These are phyloP conservation scores for Pichia manshurica DNA, from an alignment of 805 yeast genomes.

Conservation along the genomic window DNA sequence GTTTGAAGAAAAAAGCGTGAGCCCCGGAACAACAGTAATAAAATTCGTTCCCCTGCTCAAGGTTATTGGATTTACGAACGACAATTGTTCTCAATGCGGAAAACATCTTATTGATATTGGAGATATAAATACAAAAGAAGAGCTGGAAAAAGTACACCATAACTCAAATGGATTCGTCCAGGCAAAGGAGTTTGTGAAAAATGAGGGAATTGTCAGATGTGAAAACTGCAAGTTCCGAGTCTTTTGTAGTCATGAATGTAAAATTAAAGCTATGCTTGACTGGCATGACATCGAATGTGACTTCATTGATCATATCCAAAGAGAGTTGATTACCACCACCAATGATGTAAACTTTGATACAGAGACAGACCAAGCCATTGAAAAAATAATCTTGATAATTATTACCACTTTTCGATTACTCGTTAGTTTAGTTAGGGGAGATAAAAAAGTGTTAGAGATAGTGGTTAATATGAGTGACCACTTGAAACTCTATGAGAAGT, in stretches of 20 bases:
- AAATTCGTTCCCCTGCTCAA: conserved; percentile 10
- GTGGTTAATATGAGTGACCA: conserved; percentile 20
- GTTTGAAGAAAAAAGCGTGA: neutral
- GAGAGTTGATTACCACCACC: neutral
- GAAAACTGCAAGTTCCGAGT: conserved; percentile 2
- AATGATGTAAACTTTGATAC: neutral
- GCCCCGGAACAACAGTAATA: conserved; percentile 5
- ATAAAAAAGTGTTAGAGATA: neutral
- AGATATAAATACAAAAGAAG: neutral
- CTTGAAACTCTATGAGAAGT: conserved; percentile 12
- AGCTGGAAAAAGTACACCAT: neutral
- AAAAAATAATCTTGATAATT: conserved; percentile 1
- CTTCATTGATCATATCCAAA: conserved; percentile 5
- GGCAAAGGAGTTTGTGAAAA: neutral
- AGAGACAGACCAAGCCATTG: neutral
- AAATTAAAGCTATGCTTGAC: neutral
- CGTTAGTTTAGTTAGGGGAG: neutral
- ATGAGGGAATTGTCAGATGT: neutral
- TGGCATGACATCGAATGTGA: conserved; percentile 13
- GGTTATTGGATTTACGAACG: conserved; percentile 4
- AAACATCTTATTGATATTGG: conserved; percentile 1
- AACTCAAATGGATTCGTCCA: too few relatives aligned
- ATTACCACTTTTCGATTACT: conserved; percentile 7
- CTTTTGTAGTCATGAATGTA: conserved; percentile 9
- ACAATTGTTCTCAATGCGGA: conserved; percentile 12